A percentile compares a stretch with the other conserved stretches of the same genome.
These are phyloP conservation scores for Cladophialophora yegresii DNA, from an alignment of 2,329 filamentous ascomycete genomes.

Conservation along the genomic window DNA sequence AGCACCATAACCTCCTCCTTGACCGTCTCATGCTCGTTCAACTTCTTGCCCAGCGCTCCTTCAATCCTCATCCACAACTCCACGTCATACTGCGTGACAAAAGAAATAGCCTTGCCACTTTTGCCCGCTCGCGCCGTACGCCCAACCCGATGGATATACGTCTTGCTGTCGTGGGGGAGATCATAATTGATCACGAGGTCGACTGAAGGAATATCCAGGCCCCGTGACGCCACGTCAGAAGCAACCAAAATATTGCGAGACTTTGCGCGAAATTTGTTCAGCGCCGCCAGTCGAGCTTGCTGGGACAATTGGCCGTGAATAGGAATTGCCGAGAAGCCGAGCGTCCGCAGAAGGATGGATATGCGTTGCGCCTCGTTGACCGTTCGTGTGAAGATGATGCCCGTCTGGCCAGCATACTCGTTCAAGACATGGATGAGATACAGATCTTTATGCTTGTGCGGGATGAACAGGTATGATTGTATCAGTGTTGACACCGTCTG, in stretches of 20 bases:
- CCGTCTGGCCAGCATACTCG: slow-evolving; percentile 80
- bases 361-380: slow-evolving; percentile 87
- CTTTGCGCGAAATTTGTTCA: slow-evolving; percentile 84
- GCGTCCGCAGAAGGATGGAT: slow-evolving; percentile 75
- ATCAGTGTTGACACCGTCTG: slow-evolving; percentile 88
- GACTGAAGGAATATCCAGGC: slow-evolving; percentile 86
- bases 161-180: slow-evolving; percentile 80
- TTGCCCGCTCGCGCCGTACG: slow-evolving; percentile 85
- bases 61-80: slow-evolving; percentile 82
- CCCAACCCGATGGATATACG: slow-evolving; percentile 85
- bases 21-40: slow-evolving; percentile 67
- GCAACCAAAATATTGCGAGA: slow-evolving; percentile 85
- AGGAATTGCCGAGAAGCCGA: slow-evolving; percentile 89
- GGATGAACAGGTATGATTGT: slow-evolving; percentile 83
- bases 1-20: slow-evolving; percentile 86
- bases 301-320: slow-evolving; percentile 91
- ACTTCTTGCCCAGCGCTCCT: slow-evolving; percentile 74
- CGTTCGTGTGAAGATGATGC: slow-evolving; percentile 88
- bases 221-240: slow-evolving; percentile 86
- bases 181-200: slow-evolving; percentile 85
- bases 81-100: slow-evolving; percentile 86
- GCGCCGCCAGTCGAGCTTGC: slow-evolving; percentile 77
- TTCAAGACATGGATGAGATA: slow-evolving; percentile 85
- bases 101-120: slow-evolving; percentile 73
- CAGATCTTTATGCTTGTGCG: slow-evolving; percentile 82